Evolutionary conservation across 441 rosid genomes (phyloP).

Genomic region (Raphanus hybrid): DNA sequence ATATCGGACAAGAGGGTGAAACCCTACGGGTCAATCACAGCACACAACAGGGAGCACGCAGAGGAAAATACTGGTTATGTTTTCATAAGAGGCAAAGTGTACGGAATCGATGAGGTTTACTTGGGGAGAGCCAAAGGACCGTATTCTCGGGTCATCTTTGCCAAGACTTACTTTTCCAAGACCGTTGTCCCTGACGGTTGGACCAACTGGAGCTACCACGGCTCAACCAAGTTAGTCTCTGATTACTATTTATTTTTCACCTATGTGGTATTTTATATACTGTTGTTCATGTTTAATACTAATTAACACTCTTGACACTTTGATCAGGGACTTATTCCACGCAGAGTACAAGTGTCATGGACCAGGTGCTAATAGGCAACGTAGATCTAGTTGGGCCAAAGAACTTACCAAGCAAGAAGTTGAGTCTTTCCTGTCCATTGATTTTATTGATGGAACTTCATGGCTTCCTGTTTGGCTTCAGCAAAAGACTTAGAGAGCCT

Average conservation of each 20-base stretch:
- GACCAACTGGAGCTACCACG: conserved; percentile 86
- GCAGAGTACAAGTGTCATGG: conserved; percentile 77
- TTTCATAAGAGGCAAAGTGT: conserved; percentile 74
- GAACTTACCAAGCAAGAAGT: conserved; percentile 72
- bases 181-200: conserved; percentile 75
- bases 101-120: conserved; percentile 66
- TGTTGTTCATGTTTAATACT: neutral
- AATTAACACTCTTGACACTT: neutral
- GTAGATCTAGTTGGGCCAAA: conserved; percentile 62
- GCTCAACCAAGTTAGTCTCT: conserved; percentile 60
- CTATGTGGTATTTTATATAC: too few relatives aligned
- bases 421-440: conserved; percentile 55
- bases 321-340: conserved; percentile 60
- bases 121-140: conserved; percentile 58
- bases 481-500: conserved; percentile 23
- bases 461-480: conserved; percentile 79
- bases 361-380: conserved; percentile 61
- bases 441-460: conserved; percentile 66
- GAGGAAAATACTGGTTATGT: conserved; percentile 71
- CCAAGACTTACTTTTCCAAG: conserved; percentile 71
- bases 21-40: conserved; percentile 82
- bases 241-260: neutral
- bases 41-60: conserved; percentile 63
- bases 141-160: conserved; percentile 70
- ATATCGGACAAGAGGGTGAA: conserved; percentile 73